Evolutionary conservation across 345 rosid genomes (phyloP).

Genomic region (Acer negundo): DNA sequence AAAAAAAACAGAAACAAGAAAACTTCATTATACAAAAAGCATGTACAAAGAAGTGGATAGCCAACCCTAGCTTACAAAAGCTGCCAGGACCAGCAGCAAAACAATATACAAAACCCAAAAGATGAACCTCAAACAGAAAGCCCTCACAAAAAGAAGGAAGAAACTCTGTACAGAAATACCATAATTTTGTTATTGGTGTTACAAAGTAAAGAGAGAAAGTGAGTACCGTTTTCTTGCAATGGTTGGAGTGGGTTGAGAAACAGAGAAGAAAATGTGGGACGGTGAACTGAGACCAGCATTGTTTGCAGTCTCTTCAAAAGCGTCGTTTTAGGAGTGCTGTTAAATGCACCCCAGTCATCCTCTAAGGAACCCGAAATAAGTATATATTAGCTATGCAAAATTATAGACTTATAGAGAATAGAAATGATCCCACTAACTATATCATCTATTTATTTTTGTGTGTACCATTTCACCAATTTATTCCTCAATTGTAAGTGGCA

Average conservation of each 20-base stretch:
- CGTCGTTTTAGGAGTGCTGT: too few species aligned
- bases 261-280: background rate
- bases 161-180: background rate
- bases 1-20: background rate
- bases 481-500: background rate
- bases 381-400: too few species aligned
- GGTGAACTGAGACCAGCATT: background rate
- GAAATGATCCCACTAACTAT: background rate
- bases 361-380: too few species aligned
- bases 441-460: background rate
- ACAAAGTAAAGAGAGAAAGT: background rate
- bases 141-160: background rate
- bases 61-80: background rate
- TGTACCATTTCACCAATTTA: background rate
- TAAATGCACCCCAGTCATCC: too few species aligned
- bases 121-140: background rate
- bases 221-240: background rate
- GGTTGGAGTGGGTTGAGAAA: background rate
- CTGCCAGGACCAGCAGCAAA: background rate
- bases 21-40: background rate
- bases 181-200: background rate
- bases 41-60: background rate
- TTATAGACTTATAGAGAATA: too few species aligned
- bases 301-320: background rate
- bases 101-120: background rate